Conservation (phyloP, 148 eudicot genomes). For the Chenopodium suecicum region DNA sequence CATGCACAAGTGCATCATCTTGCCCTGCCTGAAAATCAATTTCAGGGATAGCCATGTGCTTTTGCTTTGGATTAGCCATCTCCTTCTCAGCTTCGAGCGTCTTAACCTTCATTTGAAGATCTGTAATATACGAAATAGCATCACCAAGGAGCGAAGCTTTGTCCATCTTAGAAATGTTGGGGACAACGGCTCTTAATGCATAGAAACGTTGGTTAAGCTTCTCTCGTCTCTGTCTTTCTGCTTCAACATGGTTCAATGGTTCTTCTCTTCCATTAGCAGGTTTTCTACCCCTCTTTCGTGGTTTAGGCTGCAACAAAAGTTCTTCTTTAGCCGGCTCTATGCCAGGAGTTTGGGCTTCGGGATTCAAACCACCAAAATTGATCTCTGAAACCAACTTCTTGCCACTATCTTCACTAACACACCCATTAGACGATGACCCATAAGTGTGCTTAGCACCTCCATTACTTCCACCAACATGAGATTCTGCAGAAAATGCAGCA, state of each 20-base stretch:
- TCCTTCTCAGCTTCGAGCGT: constrained; percentile 73
- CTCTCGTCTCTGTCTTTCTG: constrained; percentile 92
- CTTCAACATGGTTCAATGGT: constrained; percentile 87
- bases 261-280: constrained; percentile 96
- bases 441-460: constrained; percentile 39
- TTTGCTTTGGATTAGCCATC: constrained; percentile 33
- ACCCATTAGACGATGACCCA: constrained; percentile 70
- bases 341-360: constrained; percentile 22
- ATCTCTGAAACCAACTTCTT: constrained; percentile 47
- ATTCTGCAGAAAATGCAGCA: constrained; percentile 40
- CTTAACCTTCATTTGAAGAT: constrained; percentile 72
- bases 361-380: constrained; percentile 33
- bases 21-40: constrained; percentile 58
- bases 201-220: constrained; percentile 94
- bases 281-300: constrained; percentile 90
- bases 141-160: constrained; percentile 95
- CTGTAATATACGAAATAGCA: constrained; percentile 85
- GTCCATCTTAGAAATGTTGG: constrained; percentile 98
- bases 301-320: constrained; percentile 42
- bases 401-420: constrained; percentile 43
- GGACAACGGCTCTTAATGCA: constrained; percentile 93
- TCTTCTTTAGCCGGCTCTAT: constrained; percentile 47
- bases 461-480: constrained; percentile 38
- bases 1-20: constrained; percentile 65
- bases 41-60: constrained; percentile 39